Evolutionary conservation across 2,329 filamentous ascomycete species (phyloP), one percentile per base, ranked within the genome.

Genomic region (Pseudogymnoascus sp.): DNA sequence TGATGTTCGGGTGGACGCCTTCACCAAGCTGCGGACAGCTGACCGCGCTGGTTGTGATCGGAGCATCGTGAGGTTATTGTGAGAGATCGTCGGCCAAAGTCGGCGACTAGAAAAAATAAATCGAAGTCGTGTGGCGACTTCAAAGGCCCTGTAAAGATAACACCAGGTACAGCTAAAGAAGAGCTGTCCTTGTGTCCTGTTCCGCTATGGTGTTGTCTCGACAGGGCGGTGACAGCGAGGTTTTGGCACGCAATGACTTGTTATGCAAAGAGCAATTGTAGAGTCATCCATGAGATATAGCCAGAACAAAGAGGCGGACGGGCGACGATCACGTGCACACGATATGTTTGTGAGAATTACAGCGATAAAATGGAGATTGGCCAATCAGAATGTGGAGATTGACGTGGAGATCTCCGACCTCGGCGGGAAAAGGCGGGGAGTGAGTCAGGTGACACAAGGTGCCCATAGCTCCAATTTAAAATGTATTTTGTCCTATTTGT

Each of bases 41-140:
- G 74, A 75, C 71, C 77, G 78, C 65, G 79, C 79, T 67, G 79
- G 77, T 73, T 77, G 76, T 71, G 80, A 69, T 73, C 79, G 76
- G 76, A 81, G 77, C 79, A 82, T 81, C 70, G 36, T 64, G 63
- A 60, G 31, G 62, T 31, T 61, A 29, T 31, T 26, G 31, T 31
- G 26, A 57, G 34, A 39, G 51, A 34, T 31, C 47, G 51, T 57
- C 29, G 40, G 62, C 36, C 29, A 60, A 60, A 42, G 54, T 42
- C 51, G n/a, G 62, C 29, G 47, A 26, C 21, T 63, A 26, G 37
- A 39, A 60, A 59, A 57, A 57, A 34, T 29, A 21, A 34, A 34
- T 18, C n/a, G 51, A 57, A 14, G 51, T 2, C 51, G 51, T 34
- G 51, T 5, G 29, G 51, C 51, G 51, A 57, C 51, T 57, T 12